Evolutionary conservation across 1,139 yeast genomes (phyloP), one percentile per base, ranked within the genome.

Genomic region (Protomyces gravidus): DNA sequence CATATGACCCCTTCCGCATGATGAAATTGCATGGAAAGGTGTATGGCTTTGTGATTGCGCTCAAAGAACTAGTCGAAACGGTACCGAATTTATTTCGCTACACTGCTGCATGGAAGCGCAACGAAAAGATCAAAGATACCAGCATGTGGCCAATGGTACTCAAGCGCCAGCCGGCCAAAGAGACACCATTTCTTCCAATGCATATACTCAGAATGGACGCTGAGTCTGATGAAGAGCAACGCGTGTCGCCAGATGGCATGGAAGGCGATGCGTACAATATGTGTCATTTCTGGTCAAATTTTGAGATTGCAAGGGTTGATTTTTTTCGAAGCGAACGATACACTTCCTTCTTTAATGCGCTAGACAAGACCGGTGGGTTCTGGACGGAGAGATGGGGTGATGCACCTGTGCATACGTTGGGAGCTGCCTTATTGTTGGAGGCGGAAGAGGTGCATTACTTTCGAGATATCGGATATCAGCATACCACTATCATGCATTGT

Each of bases 341-440:
- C 70, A 76, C 81, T 61, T 76, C 77, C 23, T 89, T 84, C 68
- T 87, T 86, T 69, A 72, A 82, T 39, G 81, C 77, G 64, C 72
- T 89, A 59, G 96, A 89, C 61, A 60, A 71, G 11, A 76, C 83
- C 11, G 89, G 90, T 7, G 97, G 97, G 0, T 89, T 89, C 68
- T 88, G 83, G 77, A 78, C 79, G 58, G 96, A 89, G 70, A 74
- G 96, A 68, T 89, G 96, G 96, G 97, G 97, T 1, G 97, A 89
- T 75, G 96, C 96, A 0, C 95, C 96, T 0, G 82, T 89, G 1
- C 97, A 89, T 70, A 85, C 95, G 1, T 73, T 89, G 23, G 97
- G 92, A 0, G 79, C 86, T 5, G 94, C 89, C 0, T 77, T 89
- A 79, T 76, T 85, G 68, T 73, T 89, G 50, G 78, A 84, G 59